Percentiles rank a stretch among this genome's conserved stretches.
Evolutionary conservation across 2,329 filamentous ascomycete species (phyloP).

Genomic region (Curvularia spicifera): DNA sequence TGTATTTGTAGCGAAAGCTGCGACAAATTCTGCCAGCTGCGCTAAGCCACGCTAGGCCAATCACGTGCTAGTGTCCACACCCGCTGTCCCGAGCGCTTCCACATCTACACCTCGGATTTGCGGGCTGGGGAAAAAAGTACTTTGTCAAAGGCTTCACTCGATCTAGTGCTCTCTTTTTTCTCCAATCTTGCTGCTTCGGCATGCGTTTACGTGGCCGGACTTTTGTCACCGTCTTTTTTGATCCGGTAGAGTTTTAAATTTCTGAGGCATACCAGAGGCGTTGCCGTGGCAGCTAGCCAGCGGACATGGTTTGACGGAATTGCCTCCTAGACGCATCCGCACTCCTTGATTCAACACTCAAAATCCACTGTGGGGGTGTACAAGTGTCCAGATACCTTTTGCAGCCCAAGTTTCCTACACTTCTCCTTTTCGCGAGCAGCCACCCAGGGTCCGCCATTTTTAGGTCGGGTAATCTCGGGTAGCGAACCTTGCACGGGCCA

Average conservation of each 20-base stretch:
- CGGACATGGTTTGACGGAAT: constrained; percentile 21
- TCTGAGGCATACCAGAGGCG: constrained; percentile 14
- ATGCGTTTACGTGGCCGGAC: neutral
- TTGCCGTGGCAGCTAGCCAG: constrained; percentile 31
- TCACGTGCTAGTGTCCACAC: constrained; percentile 18
- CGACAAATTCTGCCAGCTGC: constrained; percentile 33
- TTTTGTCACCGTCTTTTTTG: neutral
- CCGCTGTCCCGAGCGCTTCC: constrained; percentile 31
- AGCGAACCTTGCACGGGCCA: constrained; percentile 21
- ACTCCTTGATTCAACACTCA: constrained; percentile 18
- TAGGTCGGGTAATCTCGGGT: constrained; percentile 30
- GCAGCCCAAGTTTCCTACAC: constrained; percentile 17
- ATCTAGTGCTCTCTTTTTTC: neutral
- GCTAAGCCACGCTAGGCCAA: constrained; percentile 32
- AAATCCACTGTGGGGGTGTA: constrained; percentile 28
- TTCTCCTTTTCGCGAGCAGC: constrained; percentile 18
- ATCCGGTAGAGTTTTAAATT: neutral
- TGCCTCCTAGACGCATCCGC: constrained; percentile 21
- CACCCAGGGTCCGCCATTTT: constrained; percentile 26
- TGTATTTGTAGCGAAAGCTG: constrained; percentile 33
- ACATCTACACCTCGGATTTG: constrained; percentile 33
- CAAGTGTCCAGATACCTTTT: constrained; percentile 34
- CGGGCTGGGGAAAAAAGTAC: constrained; percentile 18
- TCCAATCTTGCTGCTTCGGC: neutral
- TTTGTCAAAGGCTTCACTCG: neutral